phyloP scores from a whole-genome alignment of 495 filamentous ascomycete species.

The Neurospora sp. region DNA sequence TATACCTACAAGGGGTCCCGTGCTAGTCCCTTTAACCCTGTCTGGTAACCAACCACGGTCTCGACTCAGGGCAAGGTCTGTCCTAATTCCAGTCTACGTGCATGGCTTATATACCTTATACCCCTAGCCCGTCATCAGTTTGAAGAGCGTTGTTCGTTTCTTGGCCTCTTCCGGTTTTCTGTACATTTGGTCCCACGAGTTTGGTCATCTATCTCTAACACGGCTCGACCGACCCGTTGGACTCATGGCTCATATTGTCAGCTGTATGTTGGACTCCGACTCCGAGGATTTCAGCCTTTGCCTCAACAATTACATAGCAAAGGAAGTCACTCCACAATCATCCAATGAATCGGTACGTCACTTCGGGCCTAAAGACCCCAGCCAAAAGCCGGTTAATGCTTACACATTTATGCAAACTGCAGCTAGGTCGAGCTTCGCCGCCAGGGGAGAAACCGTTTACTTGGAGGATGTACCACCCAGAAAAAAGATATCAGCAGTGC shows the following conservation, averaged over 20 bases:
- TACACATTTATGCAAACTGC: slow-evolving; percentile 11
- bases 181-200: slow-evolving; percentile 10
- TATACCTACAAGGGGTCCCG: background rate
- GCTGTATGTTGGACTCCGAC: slow-evolving; percentile 32
- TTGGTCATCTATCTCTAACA: slow-evolving; percentile 24
- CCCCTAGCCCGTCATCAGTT: slow-evolving; percentile 18
- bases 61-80: slow-evolving; percentile 14
- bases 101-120: slow-evolving; percentile 22
- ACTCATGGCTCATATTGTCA: slow-evolving; percentile 42
- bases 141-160: slow-evolving; percentile 6
- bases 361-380: background rate
- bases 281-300: slow-evolving; percentile 23
- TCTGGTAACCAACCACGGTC: background rate
- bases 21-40: background rate
- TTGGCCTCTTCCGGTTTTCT: slow-evolving; percentile 17
- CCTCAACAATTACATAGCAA: slow-evolving; percentile 39
- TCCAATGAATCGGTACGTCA: slow-evolving; percentile 38
- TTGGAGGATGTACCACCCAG: slow-evolving; percentile 44
- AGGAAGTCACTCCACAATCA: slow-evolving; percentile 29
- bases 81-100: slow-evolving; percentile 6
- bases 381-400: slow-evolving; percentile 17
- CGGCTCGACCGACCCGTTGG: slow-evolving; percentile 13
- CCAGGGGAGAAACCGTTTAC: slow-evolving; percentile 34
- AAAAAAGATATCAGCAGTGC: slow-evolving; percentile 44
- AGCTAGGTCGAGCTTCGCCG: slow-evolving; percentile 26